Percentiles rank a stretch among this genome's conserved stretches.
phyloP scores from a whole-genome alignment of 192 early-diverging fungal genomes.

The Coemansia sp. region DNA sequence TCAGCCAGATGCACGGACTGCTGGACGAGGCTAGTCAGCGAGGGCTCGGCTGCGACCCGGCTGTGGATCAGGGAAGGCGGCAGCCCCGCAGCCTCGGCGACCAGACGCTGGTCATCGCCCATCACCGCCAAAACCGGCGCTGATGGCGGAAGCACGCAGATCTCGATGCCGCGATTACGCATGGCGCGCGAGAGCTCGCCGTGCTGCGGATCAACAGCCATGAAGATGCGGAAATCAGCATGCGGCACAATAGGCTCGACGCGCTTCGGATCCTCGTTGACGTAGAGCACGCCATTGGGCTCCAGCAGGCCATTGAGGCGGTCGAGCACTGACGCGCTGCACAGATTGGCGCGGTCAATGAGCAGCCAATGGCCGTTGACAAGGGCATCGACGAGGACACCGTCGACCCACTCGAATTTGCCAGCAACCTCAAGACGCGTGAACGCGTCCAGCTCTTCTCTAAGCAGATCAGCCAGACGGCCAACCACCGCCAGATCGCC shows the following conservation, averaged over 20 bases:
- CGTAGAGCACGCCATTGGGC: constrained; percentile 80
- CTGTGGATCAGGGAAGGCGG: constrained; percentile 1
- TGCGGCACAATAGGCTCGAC: constrained; percentile 73
- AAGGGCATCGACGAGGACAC: constrained; percentile 86
- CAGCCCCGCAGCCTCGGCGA: constrained; percentile 23
- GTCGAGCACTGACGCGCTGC: constrained; percentile 93
- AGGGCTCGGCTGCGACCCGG: background rate
- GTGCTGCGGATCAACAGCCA: constrained; percentile 90
- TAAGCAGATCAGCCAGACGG: background rate
- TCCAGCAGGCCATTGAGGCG: constrained; percentile 94
- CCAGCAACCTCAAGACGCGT: constrained; percentile 62
- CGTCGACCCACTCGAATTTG: constrained; percentile 98
- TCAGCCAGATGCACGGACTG: constrained; percentile 35
- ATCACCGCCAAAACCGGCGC: background rate
- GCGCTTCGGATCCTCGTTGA: constrained; percentile 85
- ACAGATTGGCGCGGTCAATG: constrained; percentile 96
- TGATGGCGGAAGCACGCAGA: constrained; percentile 53
- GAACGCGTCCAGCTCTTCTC: constrained; percentile 1
- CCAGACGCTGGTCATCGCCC: constrained; percentile 12
- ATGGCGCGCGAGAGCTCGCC: constrained; percentile 97
- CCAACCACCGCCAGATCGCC: too few relatives aligned
- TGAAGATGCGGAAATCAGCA: constrained; percentile 91
- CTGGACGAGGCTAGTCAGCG: constrained; percentile 31
- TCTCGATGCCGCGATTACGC: constrained; percentile 97
- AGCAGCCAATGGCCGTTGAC: constrained; percentile 92